Conservation (phyloP, 208 protist species). For the Leishmania major region DNA sequence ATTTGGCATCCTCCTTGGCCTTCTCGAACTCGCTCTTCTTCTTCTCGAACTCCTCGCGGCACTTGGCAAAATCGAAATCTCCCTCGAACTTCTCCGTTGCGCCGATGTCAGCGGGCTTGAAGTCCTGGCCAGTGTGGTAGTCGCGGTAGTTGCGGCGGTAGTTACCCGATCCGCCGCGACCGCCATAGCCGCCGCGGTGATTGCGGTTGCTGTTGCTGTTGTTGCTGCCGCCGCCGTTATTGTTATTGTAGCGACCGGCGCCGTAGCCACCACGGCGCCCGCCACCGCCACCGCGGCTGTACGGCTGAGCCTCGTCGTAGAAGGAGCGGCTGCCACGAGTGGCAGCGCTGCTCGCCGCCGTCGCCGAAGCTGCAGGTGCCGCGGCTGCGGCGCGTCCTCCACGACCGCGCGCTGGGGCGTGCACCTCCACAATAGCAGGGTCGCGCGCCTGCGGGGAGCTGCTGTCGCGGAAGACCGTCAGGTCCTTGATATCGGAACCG, state of each 20-base stretch:
- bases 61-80: slow-evolving; percentile 91
- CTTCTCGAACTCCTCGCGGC: slow-evolving; percentile 89
- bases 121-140: slow-evolving; percentile 87
- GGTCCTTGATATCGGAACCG: slow-evolving; percentile 84
- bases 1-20: slow-evolving; percentile 83
- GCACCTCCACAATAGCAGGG: slow-evolving; percentile 76
- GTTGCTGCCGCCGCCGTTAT: slow-evolving; percentile 29
- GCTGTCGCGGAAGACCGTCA: slow-evolving; percentile 75
- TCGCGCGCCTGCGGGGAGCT: slow-evolving; percentile 45
- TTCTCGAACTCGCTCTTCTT: slow-evolving; percentile 91
- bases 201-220: slow-evolving; percentile 20
- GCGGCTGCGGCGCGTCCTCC: slow-evolving; percentile 21
- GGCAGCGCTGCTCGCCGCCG: slow-evolving; percentile 13
- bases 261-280: slow-evolving; percentile 34
- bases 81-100: slow-evolving; percentile 85
- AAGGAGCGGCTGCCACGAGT: slow-evolving; percentile 27
- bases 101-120: slow-evolving; percentile 55
- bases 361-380: slow-evolving; percentile 3
- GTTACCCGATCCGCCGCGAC: slow-evolving; percentile 49
- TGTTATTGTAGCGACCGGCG: slow-evolving; percentile 30
- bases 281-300: slow-evolving; percentile 34
- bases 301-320: slow-evolving; percentile 32
- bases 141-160: slow-evolving; percentile 59
- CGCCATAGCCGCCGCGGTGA: slow-evolving; percentile 37
- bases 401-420: slow-evolving; percentile 41